Conservation (phyloP, 805 yeast genomes). For the Yamadazyma sp. region DNA sequence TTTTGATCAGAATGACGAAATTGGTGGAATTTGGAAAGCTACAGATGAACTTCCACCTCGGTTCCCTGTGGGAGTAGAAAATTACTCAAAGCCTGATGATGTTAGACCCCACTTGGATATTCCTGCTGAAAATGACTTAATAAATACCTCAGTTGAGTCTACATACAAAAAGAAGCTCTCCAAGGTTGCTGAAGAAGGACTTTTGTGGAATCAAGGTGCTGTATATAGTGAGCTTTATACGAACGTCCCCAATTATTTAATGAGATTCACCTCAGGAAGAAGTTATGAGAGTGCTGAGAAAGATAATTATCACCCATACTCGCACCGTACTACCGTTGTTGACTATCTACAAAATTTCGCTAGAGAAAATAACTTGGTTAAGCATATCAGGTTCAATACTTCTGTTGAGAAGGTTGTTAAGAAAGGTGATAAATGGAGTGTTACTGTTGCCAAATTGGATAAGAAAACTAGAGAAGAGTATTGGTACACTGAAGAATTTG, state of each 20-base stretch:
- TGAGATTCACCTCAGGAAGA: constrained; percentile 33
- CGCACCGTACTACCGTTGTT: constrained; percentile 30
- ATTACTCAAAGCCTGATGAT: constrained; percentile 31
- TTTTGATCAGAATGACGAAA: constrained; percentile 39
- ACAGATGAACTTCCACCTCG: constrained; percentile 17
- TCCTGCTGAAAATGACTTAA: constrained; percentile 16
- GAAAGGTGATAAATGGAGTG: constrained; percentile 35
- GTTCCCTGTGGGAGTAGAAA: constrained; percentile 22
- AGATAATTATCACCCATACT: constrained; percentile 30
- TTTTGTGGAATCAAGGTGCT: constrained; percentile 39
- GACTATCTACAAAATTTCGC: constrained; percentile 26
- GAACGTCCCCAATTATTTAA: constrained; percentile 36
- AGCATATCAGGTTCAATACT: constrained; percentile 37
- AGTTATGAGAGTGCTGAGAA: constrained; percentile 13
- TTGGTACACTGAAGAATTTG: constrained; percentile 46
- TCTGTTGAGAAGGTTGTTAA: constrained; percentile 40
- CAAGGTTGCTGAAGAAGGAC: constrained; percentile 12
- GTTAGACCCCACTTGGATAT: constrained; percentile 19
- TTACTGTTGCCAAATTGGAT: constrained; percentile 20
- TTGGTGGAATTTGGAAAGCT: constrained; percentile 47
- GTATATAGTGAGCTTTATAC: constrained; percentile 39
- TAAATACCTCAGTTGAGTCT: constrained; percentile 17
- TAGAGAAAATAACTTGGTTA: constrained; percentile 22
- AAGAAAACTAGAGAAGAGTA: constrained; percentile 22
- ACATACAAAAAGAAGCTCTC: constrained; percentile 13